Evolutionary conservation across 1,284 basidiomycete species (phyloP), one percentile per base, ranked within the genome.

Genomic region (Ganoderma lingzhi): DNA sequence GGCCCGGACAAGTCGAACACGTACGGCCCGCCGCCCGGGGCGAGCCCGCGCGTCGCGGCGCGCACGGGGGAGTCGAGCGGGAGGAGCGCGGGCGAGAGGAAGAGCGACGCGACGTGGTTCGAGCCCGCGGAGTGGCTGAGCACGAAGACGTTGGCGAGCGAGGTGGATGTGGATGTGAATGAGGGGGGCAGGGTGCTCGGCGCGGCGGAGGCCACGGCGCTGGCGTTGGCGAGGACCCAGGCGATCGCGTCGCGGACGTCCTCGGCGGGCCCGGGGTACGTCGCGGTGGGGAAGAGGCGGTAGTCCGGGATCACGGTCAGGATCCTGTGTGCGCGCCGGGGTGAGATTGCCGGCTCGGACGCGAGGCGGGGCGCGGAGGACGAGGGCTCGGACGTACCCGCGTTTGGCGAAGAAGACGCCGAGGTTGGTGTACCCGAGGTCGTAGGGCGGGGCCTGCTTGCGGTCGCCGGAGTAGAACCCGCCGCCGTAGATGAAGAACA

Each of bases 401-500:
- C 79, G 82, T 15, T 82, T 79, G 0, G 89, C 86, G 75, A 88
- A 92, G 81, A 86, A 91, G 6, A 87, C 80, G 0, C 85, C 90
- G 9, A 90, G 70, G 70, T 85, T 86, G n/a, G 81, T 80, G 74
- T 89, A 90, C 3, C 78, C 80, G 63, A 90, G 81, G 39, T 86
- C 84, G 51, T 81, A 81, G 0, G 88, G 85, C 17, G 83, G 77
- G 0, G 84, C 80, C 48, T 86, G 75, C 19, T 78, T 81, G 44
- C 87, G 84, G 0, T 82, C 80, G 1, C 90, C 90, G 0, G 77
- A 76, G 68, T 80, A 79, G 76, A 89, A 90, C 1, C 89, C 89
- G 5, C 90, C 90, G 0, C 90, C 90, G 70, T 92, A 91, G 56
- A 87, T 71, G 77, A 86, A 91, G 77, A 91, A 86, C 23, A 92